Conservation (phyloP, 169 alveolate genomes). For the Theileria sp. region DNA sequence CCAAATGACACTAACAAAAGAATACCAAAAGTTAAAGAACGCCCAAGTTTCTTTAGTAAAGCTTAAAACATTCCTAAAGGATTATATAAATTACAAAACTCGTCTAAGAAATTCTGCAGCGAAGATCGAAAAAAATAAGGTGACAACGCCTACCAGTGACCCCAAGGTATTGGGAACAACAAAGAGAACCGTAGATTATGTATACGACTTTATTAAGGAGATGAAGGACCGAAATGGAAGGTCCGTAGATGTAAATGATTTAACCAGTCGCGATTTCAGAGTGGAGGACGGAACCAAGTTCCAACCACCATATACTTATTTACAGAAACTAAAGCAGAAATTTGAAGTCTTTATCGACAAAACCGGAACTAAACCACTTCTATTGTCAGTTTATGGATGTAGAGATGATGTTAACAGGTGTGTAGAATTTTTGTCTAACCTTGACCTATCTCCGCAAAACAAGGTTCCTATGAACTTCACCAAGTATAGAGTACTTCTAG, state of each 20-base stretch:
- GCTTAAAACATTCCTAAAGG: slow-evolving; percentile 19
- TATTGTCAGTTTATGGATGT: slow-evolving; percentile 12
- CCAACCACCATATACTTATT: slow-evolving; percentile 48
- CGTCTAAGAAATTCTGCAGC: background rate
- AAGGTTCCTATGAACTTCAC: slow-evolving; percentile 4
- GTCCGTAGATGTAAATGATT: slow-evolving; percentile 20
- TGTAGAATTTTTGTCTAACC: slow-evolving; percentile 9
- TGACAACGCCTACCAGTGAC: background rate
- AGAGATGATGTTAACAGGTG: slow-evolving; percentile 6
- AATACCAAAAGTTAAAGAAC: slow-evolving; percentile 35
- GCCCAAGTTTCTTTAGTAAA: slow-evolving; percentile 23
- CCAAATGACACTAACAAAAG: slow-evolving; percentile 37
- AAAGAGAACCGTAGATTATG: slow-evolving; percentile 22
- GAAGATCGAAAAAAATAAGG: background rate
- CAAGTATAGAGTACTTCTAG: background rate
- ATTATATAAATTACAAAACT: background rate
- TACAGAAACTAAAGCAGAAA: slow-evolving; percentile 40
- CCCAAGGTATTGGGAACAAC: slow-evolving; percentile 17
- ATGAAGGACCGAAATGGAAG: slow-evolving; percentile 43
- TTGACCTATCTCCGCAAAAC: slow-evolving; percentile 8
- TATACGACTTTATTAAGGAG: slow-evolving; percentile 22
- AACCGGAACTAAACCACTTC: background rate
- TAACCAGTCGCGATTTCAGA: slow-evolving; percentile 27
- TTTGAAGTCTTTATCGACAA: slow-evolving; percentile 47
- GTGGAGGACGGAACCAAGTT: slow-evolving; percentile 41